Evolutionary conservation across 768 basidiomycete species (phyloP), one percentile per base, ranked within the genome.

Genomic region (Kwoniella sp.): DNA sequence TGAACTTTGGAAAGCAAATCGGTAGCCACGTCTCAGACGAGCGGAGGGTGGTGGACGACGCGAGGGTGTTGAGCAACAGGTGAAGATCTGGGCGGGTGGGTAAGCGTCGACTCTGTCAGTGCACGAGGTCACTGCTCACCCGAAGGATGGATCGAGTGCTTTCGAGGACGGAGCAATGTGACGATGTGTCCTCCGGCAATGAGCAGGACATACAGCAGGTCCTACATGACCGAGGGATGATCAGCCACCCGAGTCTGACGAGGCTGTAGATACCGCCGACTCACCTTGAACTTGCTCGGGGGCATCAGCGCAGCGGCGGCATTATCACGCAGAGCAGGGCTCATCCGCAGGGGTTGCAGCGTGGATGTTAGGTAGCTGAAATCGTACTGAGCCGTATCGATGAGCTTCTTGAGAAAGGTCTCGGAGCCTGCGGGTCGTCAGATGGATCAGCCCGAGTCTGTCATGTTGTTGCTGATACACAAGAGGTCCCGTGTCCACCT

Each of bases 1-100:
- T 89, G 78, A 88, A 98, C 72, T 90, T 91, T 0, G 95, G 93
- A 3, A 99, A 80, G 71, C 95, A 98, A 40, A 99, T 81, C 2
- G 95, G 95, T 7, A 98, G 81, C 89, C 91, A 99, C 5, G 86
- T 86, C 12, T 91, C 87, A 6, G 89, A 79, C 5, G 63, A 84
- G 1, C 57, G 85, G 8, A 84, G 83, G 2, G 84, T 86, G 4
- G 89, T 86, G 0, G 89, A 87, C 0, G 88, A 81, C 50, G 87
- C 82, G 7, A 96, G 81, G 2, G 91, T 93, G 69, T 93, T 96
- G 47, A 98, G 79, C 26, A 96, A 80, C 42, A 95, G 84, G 67
- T 95, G 91, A 17, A 99, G 82, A 67, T 98, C 95, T 84, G 69
- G 34, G 0, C 20, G 10, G n/a, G 17, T 27, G 17, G 6, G 19